Evolutionary conservation across 176 grass and related monocot genomes (phyloP).

Genomic region (Oryza brachyantha): DNA sequence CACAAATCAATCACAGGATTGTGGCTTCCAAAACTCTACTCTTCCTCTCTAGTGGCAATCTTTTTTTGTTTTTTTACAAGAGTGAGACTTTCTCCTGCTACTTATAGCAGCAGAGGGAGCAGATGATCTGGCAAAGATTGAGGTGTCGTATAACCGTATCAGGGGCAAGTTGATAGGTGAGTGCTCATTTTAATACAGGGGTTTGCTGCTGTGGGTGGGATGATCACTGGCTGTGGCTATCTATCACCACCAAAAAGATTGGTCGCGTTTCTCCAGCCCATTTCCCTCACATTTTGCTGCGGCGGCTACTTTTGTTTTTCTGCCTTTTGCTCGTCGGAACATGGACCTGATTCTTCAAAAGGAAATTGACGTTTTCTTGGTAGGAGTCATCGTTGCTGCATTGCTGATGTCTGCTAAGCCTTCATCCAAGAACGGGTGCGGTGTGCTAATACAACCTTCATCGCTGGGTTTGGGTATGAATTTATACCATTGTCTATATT

Average conservation of each 20-base stretch:
- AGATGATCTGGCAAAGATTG: neutral
- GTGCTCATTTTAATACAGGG: conserved; percentile 12
- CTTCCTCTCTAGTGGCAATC: neutral
- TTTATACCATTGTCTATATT: too few species aligned
- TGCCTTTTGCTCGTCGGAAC: neutral
- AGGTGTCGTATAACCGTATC: neutral
- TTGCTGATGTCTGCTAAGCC: neutral
- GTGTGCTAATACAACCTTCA: too few species aligned
- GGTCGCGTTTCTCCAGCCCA: neutral
- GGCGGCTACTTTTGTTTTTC: neutral
- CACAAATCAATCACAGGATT: neutral
- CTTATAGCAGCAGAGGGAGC: neutral
- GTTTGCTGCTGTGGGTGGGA: neutral
- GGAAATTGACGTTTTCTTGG: neutral
- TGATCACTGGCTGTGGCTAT: conserved; percentile 35
- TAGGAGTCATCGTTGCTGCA: neutral
- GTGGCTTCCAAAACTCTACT: neutral
- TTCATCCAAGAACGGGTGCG: neutral
- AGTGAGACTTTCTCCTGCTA: neutral
- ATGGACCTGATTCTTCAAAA: neutral
- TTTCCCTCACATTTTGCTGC: neutral
- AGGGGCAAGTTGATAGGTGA: neutral
- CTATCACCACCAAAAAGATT: conserved; percentile 30
- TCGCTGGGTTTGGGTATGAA: too few species aligned
- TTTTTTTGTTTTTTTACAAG: neutral